Base-by-base conservation (phyloP, 1,139 yeast genomes). In the Nakaseomyces delphensis region DNA sequence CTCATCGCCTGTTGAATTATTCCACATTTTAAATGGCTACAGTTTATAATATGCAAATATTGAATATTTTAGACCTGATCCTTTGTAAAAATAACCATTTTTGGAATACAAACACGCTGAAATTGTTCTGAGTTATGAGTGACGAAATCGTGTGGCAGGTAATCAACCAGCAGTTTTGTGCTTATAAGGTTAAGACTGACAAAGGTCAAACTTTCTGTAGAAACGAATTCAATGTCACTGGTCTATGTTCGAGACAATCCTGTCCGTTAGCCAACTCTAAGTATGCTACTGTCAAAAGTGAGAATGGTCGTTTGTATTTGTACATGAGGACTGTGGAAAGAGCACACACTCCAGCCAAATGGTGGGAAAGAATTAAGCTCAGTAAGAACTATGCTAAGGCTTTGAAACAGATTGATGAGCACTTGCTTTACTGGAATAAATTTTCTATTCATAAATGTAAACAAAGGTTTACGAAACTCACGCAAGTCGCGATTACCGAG, bases 291-390 rank as follows among this genome's bases (percentile, higher is more conserved):
- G 94, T 91, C 41, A 83, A 91, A 56, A 81, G 77, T 56, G 76
- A 86, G 35, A 93, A 87, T 54, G 98, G 98, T 16, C 77, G 79
- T 60, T 69, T 91, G 39, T 91, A 87, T 59, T 70, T 91, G 36
- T 91, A 91, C 67, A 91, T 91, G 91, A 91, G 91, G 63, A 91
- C 97, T 1, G 95, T 94, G 1, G 98, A 91, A 69, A 77, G 98
- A 66, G 93, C 95, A 19, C 98, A 91, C 62, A 83, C 86, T 55
- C 98, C 98, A 11, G 77, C 84, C 38, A 83, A 83, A 57, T 69
- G 85, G 64, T 91, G 98, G 98, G 96, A 91, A 65, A 74, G 97
- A 56, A 80, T 91, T 60, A 81, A 81, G 62, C 71, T 91, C 47
- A 83, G 93, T 45, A 86, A 85, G 62, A 89, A 91, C 63, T 91